Evolutionary conservation across 495 filamentous ascomycete genomes (phyloP).

Genomic region (Opeltia flavorubescens): DNA sequence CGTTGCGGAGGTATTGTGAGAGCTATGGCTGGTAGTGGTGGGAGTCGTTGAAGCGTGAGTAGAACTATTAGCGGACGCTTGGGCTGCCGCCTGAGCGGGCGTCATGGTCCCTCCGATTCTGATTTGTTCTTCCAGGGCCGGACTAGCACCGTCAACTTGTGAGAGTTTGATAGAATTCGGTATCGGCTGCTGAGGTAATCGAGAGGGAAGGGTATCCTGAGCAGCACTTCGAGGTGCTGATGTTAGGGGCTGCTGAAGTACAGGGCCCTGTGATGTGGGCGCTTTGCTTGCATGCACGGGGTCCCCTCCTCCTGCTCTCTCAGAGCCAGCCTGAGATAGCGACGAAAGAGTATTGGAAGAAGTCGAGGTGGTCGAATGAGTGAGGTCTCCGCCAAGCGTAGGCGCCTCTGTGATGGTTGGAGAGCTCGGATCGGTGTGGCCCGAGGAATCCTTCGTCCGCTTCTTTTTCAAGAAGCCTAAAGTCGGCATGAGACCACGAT

Average conservation of each 20-base stretch:
- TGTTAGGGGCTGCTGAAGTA: constrained; percentile 9
- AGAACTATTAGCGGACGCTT: constrained; percentile 15
- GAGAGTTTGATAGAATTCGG: constrained; percentile 21
- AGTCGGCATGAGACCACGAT: constrained; percentile 13
- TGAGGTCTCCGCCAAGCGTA: constrained; percentile 19
- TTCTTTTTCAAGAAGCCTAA: constrained; percentile 88
- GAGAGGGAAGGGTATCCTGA: constrained; percentile 24
- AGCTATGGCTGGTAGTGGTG: background rate
- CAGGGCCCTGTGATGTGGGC: constrained; percentile 1
- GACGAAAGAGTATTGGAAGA: constrained; percentile 25
- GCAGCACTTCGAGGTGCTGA: constrained; percentile 11
- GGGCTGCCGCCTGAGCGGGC: constrained; percentile 29
- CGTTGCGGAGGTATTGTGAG: constrained; percentile 2
- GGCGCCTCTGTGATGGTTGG: constrained; percentile 37
- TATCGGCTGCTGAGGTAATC: constrained; percentile 17
- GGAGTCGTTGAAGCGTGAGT: constrained; percentile 4
- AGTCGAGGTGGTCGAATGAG: constrained; percentile 22
- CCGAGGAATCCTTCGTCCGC: constrained; percentile 69
- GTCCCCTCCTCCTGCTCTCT: constrained; percentile 11
- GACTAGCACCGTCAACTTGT: constrained; percentile 33
- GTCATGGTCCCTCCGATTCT: constrained; percentile 18
- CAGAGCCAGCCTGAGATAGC: constrained; percentile 19
- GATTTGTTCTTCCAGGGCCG: constrained; percentile 14
- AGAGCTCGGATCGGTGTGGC: constrained; percentile 47
- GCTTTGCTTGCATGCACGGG: constrained; percentile 10